Base-by-base conservation (phyloP, 495 filamentous ascomycete genomes). In the Niebla homalea region DNA sequence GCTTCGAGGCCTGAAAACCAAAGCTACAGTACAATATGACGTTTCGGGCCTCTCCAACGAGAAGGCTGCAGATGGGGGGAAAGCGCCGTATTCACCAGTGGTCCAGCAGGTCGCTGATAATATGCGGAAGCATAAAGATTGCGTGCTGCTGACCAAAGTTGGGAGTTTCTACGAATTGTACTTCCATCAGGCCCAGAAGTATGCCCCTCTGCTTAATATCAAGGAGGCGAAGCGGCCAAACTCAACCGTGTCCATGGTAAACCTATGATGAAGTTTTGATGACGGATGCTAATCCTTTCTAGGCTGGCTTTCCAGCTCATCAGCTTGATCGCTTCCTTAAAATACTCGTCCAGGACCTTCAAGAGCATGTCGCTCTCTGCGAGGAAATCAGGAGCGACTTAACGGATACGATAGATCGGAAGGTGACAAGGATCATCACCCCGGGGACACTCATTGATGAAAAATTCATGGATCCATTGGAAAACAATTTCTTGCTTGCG, bases 371-470 rank as follows among this genome's bases (percentile, higher is more conserved):
- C 53, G 92, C 92, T 43, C 84, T 99, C 50, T 86, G 84, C 37
- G 92, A 99, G 63, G 92, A 99, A 60, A 89, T 93, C 56, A 76
- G 81, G 0, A 82, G 84, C 52, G 72, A 77, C 52, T 65, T 77
- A 38, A 74, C 81, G 35, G 70, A 74, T 36, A 85, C 78, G 66
- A 67, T 76, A 38, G 85, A 89, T 59, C 81, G 92, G 38, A 79
- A 72, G 53, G 85, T 99, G 15, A 76, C 85, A 38, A 80, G 92
- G 37, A 81, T 96, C 48, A 76, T 99, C 62, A 95, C 92, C 0
- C 89, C 93, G 0, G 92, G 92, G 8, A 99, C 92, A 1, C 66
- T 97, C 39, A 94, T 97, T 57, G 92, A 99, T 63, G 93, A 99
- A 65, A 88, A 89, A 54, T 97, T 96, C 63, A 85, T 97, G 70